These are phyloP conservation scores for Paraphoma sp. DNA, from an alignment of 2,329 filamentous ascomycete species.

Conservation along the genomic window DNA sequence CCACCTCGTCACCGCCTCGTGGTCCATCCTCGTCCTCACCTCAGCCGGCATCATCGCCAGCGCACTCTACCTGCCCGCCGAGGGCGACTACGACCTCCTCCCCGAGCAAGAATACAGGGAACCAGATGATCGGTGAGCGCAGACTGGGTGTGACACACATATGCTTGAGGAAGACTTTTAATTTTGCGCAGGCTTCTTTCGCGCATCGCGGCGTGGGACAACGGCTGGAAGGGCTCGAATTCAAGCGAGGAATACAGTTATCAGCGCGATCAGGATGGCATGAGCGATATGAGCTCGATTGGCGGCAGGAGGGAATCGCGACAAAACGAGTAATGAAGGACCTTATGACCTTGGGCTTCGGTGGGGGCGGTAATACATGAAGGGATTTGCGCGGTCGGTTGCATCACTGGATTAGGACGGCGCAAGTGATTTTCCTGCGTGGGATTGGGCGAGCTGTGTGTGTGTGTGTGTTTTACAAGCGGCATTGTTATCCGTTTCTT, in stretches of 20 bases:
- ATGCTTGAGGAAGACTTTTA: slow-evolving; percentile 16
- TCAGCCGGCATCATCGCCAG: slow-evolving; percentile 68
- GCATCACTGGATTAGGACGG: neutral
- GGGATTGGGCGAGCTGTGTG: neutral
- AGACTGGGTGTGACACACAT: neutral
- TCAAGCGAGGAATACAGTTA: slow-evolving; percentile 25
- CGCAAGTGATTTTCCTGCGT: neutral
- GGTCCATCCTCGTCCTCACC: slow-evolving; percentile 61
- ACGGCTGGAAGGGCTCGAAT: slow-evolving; percentile 35
- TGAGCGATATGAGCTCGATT: slow-evolving; percentile 20
- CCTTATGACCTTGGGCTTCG: neutral
- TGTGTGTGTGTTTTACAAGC: neutral
- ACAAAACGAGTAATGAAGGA: neutral
- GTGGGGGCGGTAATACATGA: neutral
- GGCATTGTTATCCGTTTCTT: neutral
- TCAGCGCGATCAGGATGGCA: slow-evolving; percentile 25
- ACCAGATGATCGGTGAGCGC: slow-evolving; percentile 44
- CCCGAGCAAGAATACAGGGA: slow-evolving; percentile 46
- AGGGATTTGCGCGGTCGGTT: neutral
- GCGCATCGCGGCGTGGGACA: slow-evolving; percentile 44
- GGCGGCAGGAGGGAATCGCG: neutral
- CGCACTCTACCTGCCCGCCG: slow-evolving; percentile 73
- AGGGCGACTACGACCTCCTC: slow-evolving; percentile 86
- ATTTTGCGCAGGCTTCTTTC: slow-evolving; percentile 38
- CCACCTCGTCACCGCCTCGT: slow-evolving; percentile 70